Percentiles rank a stretch among this genome's conserved stretches.
Evolutionary conservation across 2,329 filamentous ascomycete species (phyloP).

Genomic region (Pseudogymnoascus sp.): DNA sequence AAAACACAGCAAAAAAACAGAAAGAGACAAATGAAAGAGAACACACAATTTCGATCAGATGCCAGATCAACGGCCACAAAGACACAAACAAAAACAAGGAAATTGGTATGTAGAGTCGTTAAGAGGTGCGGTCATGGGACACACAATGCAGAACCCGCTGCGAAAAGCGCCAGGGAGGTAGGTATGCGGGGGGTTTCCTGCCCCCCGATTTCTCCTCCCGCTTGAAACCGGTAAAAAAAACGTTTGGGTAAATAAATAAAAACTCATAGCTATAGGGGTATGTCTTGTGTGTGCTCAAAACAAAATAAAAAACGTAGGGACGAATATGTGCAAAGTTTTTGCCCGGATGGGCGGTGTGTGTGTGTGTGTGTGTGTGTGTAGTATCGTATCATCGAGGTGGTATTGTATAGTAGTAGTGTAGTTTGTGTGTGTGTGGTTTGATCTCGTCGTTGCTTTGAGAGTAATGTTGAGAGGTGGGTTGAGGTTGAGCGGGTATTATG

Average conservation of each 20-base stretch:
- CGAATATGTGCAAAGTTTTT: background rate
- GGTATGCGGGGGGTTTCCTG: background rate
- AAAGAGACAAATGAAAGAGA: background rate
- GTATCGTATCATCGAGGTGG: background rate
- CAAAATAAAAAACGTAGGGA: background rate
- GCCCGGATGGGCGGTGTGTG: background rate
- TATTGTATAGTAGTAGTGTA: background rate
- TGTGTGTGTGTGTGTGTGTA: background rate
- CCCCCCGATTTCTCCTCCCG: background rate
- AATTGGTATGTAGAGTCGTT: background rate
- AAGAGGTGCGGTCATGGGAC: background rate
- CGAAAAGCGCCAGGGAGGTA: background rate
- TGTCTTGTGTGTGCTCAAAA: background rate
- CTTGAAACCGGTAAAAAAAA: background rate
- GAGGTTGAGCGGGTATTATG: background rate
- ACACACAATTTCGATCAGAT: background rate
- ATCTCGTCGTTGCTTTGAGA: background rate
- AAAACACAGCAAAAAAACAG: background rate
- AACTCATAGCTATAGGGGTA: conserved; percentile 2
- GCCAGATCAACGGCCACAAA: background rate
- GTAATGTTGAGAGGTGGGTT: background rate
- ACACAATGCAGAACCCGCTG: background rate
- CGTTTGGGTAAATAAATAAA: background rate
- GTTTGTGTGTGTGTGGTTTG: background rate
- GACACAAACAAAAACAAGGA: background rate